Evolutionary conservation across 768 basidiomycete genomes (phyloP), one percentile per base, ranked within the genome.

Genomic region (Collybiopsis luxurians): DNA sequence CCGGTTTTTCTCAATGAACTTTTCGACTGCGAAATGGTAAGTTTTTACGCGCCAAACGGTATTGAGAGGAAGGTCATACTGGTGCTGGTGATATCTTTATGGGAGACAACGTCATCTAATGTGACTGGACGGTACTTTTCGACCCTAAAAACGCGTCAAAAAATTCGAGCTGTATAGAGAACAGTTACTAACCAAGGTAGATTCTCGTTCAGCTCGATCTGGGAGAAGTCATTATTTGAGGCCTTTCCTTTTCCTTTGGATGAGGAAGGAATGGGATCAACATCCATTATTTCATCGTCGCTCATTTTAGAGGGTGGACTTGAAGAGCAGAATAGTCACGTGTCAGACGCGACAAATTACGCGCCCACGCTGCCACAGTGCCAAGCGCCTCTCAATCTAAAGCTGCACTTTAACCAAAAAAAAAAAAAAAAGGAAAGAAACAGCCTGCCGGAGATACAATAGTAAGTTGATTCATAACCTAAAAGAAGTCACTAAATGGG

Each of bases 101-200:
- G 97, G 0, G 96, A 96, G 7, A 99, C 97, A 21, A 99, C 93
- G 64, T 98, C 97, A 64, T 89, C 87, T 56, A 99, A 73, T 2
- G 89, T 88, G 9, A 87, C 89, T 12, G 97, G 97, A 53, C 97
- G 76, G 73, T 98, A 98, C 73, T 98, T 98, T 72, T 99, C 96
- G 36, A 98, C 97, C 96, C 96, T 96, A 61, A 44, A 31, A 54
- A 21, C 50, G 54, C 53, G 34, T 65, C 50, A 64, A 36, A 28
- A 12, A 3, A 56, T 15, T 38, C 47, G 21, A 55, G 21, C 7
- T 17, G 44, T 11, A 55, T 38, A 57, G 46, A 28, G 30, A 40
- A n/a, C n/a, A n/a, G n/a, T n/a, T n/a, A 49, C 81, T 64, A 64
- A 95, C 95, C 95, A 98, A 40, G 95, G 95, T 34, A 98, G 72